Conservation (phyloP, 1,139 yeast species). For the Scheffersomyces quercinus region DNA sequence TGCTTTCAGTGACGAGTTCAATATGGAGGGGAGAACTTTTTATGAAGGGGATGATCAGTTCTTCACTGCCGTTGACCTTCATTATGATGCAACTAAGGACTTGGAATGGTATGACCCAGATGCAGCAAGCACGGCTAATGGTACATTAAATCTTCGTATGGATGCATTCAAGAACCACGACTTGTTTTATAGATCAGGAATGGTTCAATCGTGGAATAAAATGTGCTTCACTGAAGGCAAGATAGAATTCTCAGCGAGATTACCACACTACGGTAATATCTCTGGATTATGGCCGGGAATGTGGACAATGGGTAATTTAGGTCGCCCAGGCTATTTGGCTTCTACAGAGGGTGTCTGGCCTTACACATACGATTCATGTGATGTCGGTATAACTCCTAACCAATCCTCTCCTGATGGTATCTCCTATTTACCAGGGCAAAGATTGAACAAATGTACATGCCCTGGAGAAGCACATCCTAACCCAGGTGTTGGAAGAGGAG, state of each 20-base stretch:
- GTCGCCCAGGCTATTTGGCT: slow-evolving; percentile 79
- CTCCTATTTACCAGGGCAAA: slow-evolving; percentile 77
- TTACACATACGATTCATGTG: slow-evolving; percentile 77
- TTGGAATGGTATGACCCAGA: slow-evolving; percentile 91
- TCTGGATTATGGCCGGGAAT: slow-evolving; percentile 89
- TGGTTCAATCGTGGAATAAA: slow-evolving; percentile 85
- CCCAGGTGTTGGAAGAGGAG: slow-evolving; percentile 29
- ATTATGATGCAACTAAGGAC: slow-evolving; percentile 80
- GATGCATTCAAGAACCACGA: slow-evolving; percentile 75
- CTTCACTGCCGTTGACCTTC: slow-evolving; percentile 73
- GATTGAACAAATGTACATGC: slow-evolving; percentile 44
- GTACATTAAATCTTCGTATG: slow-evolving; percentile 63
- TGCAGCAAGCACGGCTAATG: slow-evolving; percentile 68
- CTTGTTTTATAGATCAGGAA: slow-evolving; percentile 76
- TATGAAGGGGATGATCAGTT: slow-evolving; percentile 84
- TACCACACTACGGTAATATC: slow-evolving; percentile 70
- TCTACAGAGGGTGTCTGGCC: slow-evolving; percentile 90
- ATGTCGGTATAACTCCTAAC: slow-evolving; percentile 85
- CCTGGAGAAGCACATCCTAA: slow-evolving; percentile 29
- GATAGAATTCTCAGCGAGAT: slow-evolving; percentile 65
- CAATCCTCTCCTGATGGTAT: slow-evolving; percentile 83
- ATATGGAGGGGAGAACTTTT: slow-evolving; percentile 79
- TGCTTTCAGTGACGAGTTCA: slow-evolving; percentile 83
- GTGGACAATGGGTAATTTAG: slow-evolving; percentile 87
- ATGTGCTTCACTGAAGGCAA: slow-evolving; percentile 78